These are phyloP conservation scores for Aethionema arabicum DNA, from an alignment of 345 rosid species.

Conservation along the genomic window DNA sequence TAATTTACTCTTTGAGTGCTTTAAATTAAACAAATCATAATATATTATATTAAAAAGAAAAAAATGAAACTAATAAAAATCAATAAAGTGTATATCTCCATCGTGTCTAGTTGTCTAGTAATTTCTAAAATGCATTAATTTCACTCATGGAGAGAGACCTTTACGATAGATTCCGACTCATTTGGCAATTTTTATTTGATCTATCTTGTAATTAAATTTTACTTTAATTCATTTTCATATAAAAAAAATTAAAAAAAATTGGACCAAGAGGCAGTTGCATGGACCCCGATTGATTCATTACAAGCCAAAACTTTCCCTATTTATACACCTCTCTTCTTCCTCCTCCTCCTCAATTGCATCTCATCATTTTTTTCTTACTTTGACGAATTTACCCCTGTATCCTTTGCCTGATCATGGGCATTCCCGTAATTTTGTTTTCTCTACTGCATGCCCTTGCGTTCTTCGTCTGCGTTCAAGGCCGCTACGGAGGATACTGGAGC, in stretches of 20 bases:
- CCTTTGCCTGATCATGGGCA: slow-evolving; percentile 28
- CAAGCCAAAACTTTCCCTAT: slow-evolving; percentile 31
- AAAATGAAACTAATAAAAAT: neutral
- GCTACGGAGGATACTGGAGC: slow-evolving; percentile 54
- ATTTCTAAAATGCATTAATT: slow-evolving; percentile 28
- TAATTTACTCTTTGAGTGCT: slow-evolving; percentile 4
- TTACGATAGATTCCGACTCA: slow-evolving; percentile 31
- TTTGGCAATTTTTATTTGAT: slow-evolving; percentile 22
- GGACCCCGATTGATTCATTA: slow-evolving; percentile 38
- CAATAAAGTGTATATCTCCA: slow-evolving; percentile 26
- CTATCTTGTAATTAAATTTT: slow-evolving; percentile 7
- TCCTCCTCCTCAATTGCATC: slow-evolving; percentile 25
- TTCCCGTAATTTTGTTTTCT: slow-evolving; percentile 21
- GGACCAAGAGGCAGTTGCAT: slow-evolving; percentile 27
- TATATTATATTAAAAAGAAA: neutral
- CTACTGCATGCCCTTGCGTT: slow-evolving; percentile 23
- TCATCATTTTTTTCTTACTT: slow-evolving; percentile 2
- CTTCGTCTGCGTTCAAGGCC: slow-evolving; percentile 32
- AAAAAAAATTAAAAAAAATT: neutral
- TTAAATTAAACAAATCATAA: slow-evolving; percentile 9
- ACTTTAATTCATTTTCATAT: neutral
- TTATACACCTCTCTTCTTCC: slow-evolving; percentile 27
- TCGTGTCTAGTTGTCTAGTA: slow-evolving; percentile 25
- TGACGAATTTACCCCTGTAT: slow-evolving; percentile 23
- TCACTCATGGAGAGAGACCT: slow-evolving; percentile 20